Base-by-base conservation (phyloP, 495 filamentous ascomycete genomes). In the Wilcoxina mikolae region DNA sequence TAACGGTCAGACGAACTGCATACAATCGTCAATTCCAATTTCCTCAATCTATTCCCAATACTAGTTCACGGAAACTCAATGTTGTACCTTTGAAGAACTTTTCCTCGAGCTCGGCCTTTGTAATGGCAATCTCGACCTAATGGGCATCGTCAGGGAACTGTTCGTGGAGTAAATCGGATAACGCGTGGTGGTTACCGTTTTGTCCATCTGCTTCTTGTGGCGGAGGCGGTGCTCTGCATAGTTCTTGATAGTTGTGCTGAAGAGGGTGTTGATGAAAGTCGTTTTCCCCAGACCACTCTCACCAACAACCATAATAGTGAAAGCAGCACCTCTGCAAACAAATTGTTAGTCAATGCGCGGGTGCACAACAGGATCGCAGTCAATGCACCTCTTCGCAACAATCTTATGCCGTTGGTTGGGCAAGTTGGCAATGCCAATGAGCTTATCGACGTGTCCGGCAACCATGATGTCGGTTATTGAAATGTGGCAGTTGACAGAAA, bases 161-260 rank as follows among this genome's bases (percentile, higher is more conserved):
- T 39, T 18, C 35, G 12, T 2, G 35, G 35, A 12, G 35, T 9
- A 22, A 31, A 20, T 25, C 17, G 50, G 10, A 51, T 15, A 11
- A 22, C 23, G 51, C 17, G 31, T 42, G 39, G 22, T 28, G 53
- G 51, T 15, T 55, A 66, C 91, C 9, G 91, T 98, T 74, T 95
- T 95, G 76, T 98, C 91, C 53, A 95, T 77, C 73, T 98, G 91
- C 79, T 98, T 98, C 72, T 88, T 85, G 72, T 98, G 91, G 62
- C 91, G 85, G 70, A 86, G 84, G 75, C 91, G 88, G 78, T 98
- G 91, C 69, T 98, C 91, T 74, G 91, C 90, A 69, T 98, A 98
- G 78, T 96, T 98, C 77, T 98, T 98, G 78, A 98, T 98, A 62
- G 91, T 98, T 56, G 91, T 98, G 47, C 91, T 96, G 75, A 98